Evolutionary conservation across 805 yeast species (phyloP).

Genomic region (Vanderwaltozyma polyspora): DNA sequence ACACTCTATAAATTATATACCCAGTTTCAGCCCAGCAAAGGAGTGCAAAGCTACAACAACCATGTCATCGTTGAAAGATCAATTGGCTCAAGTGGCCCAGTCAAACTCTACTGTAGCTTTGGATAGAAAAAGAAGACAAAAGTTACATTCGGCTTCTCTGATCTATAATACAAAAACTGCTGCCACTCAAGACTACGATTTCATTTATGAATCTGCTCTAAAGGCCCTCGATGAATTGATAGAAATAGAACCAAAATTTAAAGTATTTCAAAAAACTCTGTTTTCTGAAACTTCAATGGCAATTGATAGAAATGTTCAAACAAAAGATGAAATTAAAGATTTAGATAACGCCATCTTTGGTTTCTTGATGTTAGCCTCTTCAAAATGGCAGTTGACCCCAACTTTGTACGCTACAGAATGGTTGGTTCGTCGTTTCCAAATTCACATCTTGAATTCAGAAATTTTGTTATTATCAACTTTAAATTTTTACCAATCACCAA

Average conservation of each 20-base stretch:
- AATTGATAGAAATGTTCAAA: constrained; percentile 74
- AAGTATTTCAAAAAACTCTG: constrained; percentile 54
- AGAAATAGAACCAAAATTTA: constrained; percentile 63
- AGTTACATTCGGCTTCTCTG: constrained; percentile 79
- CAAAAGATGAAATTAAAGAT: constrained; percentile 63
- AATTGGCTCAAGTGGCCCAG: constrained; percentile 59
- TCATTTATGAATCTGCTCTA: constrained; percentile 55
- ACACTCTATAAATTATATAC: too few relatives aligned
- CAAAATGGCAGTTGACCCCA: constrained; percentile 64
- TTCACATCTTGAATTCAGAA: constrained; percentile 74
- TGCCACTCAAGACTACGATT: constrained; percentile 87
- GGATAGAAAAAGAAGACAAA: constrained; percentile 79
- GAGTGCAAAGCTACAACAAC: constrained; percentile 1
- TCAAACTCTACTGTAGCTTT: constrained; percentile 61
- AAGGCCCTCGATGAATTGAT: constrained; percentile 70
- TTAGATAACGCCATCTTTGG: constrained; percentile 65
- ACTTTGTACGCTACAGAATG: constrained; percentile 83
- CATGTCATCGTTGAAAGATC: constrained; percentile 66
- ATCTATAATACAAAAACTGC: constrained; percentile 80
- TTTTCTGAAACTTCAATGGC: constrained; percentile 73
- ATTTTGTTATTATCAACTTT: constrained; percentile 55
- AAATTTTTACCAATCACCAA: constrained; percentile 68
- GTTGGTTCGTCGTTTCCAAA: constrained; percentile 84
- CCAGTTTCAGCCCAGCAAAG: too few relatives aligned
- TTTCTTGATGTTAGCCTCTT: constrained; percentile 62